Evolutionary conservation across 2,329 filamentous ascomycete species (phyloP).

Genomic region (Myriosclerotinia scirpicola): DNA sequence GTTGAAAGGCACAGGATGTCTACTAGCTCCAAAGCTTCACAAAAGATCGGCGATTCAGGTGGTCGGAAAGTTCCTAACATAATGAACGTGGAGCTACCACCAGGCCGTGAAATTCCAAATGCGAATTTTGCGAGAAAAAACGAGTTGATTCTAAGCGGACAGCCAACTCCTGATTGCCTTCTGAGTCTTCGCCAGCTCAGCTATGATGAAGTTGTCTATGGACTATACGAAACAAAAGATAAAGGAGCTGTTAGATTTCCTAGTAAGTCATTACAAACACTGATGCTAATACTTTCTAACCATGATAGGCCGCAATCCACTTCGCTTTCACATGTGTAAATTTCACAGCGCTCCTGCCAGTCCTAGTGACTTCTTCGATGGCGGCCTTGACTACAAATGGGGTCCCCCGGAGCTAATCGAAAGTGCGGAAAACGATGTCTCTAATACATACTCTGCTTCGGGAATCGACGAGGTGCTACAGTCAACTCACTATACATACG

Average conservation of each 20-base stretch:
- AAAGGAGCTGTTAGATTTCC: not conserved
- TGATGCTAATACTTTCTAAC: not conserved
- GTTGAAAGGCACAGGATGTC: not conserved
- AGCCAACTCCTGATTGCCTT: slow-evolving; percentile 23
- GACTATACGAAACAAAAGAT: slow-evolving; percentile 1
- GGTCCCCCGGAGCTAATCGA: not conserved
- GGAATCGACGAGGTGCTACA: not conserved
- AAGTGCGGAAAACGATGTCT: not conserved
- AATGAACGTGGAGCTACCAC: slow-evolving; percentile 22
- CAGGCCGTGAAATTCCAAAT: slow-evolving; percentile 43
- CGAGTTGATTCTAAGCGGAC: slow-evolving; percentile 42
- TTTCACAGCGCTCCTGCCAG: slow-evolving; percentile 42
- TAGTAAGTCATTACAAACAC: slow-evolving; percentile 10
- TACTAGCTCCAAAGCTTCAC: not conserved
- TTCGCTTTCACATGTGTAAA: slow-evolving; percentile 16
- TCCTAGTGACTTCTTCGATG: slow-evolving; percentile 48
- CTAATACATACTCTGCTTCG: not conserved
- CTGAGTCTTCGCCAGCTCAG: slow-evolving; percentile 16
- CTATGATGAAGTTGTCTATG: slow-evolving; percentile 14
- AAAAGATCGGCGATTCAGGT: not conserved
- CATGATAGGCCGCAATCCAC: slow-evolving; percentile 9
- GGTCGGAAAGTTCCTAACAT: not conserved
- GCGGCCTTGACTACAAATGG: slow-evolving; percentile 48
- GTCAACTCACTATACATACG: not conserved
- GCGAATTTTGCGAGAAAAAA: slow-evolving; percentile 49